phyloP scores from a whole-genome alignment of 352 stramenopile species.

The Achlya hypogyna region DNA sequence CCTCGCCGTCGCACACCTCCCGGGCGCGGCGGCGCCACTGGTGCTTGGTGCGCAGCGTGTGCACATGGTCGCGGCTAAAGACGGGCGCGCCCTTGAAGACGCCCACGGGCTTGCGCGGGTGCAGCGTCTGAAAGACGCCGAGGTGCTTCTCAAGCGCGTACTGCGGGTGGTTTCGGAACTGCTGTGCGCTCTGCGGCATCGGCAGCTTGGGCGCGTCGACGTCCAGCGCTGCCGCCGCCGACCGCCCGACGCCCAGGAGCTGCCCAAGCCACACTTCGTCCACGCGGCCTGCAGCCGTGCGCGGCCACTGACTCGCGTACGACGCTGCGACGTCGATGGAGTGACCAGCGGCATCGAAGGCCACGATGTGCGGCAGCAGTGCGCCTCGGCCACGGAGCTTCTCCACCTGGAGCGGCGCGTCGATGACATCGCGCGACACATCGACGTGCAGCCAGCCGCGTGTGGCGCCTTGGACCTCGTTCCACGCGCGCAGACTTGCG shows the following conservation, averaged over 20 bases:
- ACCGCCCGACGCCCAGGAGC: constrained; percentile 25
- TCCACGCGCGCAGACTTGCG: constrained; percentile 43
- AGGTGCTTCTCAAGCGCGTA: constrained; percentile 76
- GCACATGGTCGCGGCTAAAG: constrained; percentile 52
- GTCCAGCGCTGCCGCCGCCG: constrained; percentile 6
- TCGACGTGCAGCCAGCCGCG: constrained; percentile 58
- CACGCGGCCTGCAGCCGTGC: constrained; percentile 39
- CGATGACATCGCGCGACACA: constrained; percentile 34
- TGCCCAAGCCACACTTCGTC: constrained; percentile 43
- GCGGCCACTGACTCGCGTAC: constrained; percentile 59
- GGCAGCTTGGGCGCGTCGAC: constrained; percentile 41
- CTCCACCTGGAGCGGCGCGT: constrained; percentile 41
- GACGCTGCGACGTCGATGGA: constrained; percentile 54
- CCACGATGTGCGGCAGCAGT: constrained; percentile 55
- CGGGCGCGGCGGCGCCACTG: constrained; percentile 65
- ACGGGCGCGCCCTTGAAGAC: constrained; percentile 72
- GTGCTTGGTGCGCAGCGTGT: constrained; percentile 42
- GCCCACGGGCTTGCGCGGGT: constrained; percentile 57
- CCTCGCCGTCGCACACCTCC: constrained; percentile 43
- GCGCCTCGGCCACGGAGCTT: constrained; percentile 33
- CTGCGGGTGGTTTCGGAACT: constrained; percentile 66
- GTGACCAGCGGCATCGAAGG: constrained; percentile 35
- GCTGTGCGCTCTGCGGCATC: constrained; percentile 68
- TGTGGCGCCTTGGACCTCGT: constrained; percentile 46
- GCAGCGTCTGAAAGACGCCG: constrained; percentile 44